Evolutionary conservation across 2,329 filamentous ascomycete genomes (phyloP).

Genomic region (Didymella lethalis): DNA sequence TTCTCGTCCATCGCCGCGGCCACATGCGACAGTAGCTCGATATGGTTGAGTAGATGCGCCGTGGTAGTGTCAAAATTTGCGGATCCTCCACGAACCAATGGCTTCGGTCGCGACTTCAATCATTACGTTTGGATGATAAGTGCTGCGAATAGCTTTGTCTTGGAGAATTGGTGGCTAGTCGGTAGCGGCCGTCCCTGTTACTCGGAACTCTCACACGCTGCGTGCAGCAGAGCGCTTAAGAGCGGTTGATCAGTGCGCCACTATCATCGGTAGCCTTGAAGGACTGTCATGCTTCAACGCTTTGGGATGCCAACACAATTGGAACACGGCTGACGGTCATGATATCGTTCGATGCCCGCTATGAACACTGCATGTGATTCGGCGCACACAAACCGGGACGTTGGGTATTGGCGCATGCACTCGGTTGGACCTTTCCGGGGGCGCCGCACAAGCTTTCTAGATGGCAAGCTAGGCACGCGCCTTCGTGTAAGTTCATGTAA

Average conservation of each 20-base stretch:
- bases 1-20: constrained; percentile 5
- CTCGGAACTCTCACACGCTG: constrained; percentile 7
- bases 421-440: constrained; percentile 10
- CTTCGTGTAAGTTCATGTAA: constrained; percentile 6
- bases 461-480: constrained; percentile 1
- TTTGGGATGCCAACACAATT: constrained; percentile 9
- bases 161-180: neutral
- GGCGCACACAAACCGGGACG: neutral
- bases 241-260: constrained; percentile 16
- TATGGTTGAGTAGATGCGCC: neutral
- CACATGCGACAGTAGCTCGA: constrained; percentile 7
- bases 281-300: constrained; percentile 1
- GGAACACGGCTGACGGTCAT: constrained; percentile 5
- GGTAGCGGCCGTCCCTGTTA: constrained; percentile 3
- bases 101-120: neutral
- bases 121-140: constrained; percentile 14
- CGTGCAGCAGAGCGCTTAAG: constrained; percentile 20
- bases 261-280: constrained; percentile 10
- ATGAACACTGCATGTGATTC: constrained; percentile 1
- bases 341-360: constrained; percentile 12
- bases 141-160: constrained; percentile 2
- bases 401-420: constrained; percentile 1
- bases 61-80: neutral
- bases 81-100: neutral
- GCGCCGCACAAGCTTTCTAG: constrained; percentile 15